Evolutionary conservation across 1,139 yeast species (phyloP), one percentile per base, ranked within the genome.

Genomic region (Suhomyces anneliseae): DNA sequence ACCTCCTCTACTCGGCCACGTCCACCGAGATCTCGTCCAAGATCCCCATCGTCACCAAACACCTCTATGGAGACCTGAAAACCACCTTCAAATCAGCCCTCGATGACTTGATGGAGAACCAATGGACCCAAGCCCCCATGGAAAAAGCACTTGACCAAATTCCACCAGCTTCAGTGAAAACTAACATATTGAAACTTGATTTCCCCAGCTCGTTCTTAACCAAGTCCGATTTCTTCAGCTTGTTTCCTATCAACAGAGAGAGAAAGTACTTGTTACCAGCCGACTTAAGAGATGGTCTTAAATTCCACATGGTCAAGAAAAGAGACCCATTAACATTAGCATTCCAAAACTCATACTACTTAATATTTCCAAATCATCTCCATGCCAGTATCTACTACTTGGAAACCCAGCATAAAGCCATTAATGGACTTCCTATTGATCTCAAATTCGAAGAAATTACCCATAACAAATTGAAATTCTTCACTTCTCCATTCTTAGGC

Each of bases 331-430:
- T 58, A 3, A 73, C 67, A 26, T 62, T 84, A 35, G 54, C 66
- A 29, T 76, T 78, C 38, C 64, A 71, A 52, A 74, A 77, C 41
- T 72, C 76, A 2, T 83, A 82, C 59, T 83, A 75, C 57, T 64
- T 85, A 36, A 60, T 79, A 3, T 85, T 85, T 55, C 68, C 70
- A 5, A 64, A 67, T 38, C 61, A 65, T 42, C 66, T 70, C 32
- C 77, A 76, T 24, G 88, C 89, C 0, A 71, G 80, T 29, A 68
- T 70, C 3, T 85, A 76, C 59, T 68, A 66, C 57, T 56, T 69
- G 14, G 86, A 81, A 55, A 79, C 85, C 0, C 50, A 60, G 6
- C 72, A 74, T 6, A 72, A 76, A 43, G 68, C 70, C 44, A 57
- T 83, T 35, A 79, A 83, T 54, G 89, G 89, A 1, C 57, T 75